phyloP scores from a whole-genome alignment of 306 rosid genomes.

The Citrullus mucosospermus region DNA sequence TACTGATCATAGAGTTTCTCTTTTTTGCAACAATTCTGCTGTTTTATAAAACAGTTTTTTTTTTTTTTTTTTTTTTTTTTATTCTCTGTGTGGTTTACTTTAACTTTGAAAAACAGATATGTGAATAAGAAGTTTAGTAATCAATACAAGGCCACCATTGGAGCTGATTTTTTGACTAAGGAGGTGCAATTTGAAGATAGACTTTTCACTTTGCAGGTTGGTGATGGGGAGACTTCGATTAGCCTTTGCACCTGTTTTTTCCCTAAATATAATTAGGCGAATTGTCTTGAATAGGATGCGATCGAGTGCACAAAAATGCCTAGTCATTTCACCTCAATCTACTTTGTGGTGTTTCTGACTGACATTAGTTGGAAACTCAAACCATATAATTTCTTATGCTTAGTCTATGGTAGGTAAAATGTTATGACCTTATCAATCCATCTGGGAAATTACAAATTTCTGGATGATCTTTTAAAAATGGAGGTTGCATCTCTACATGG shows the following conservation, averaged over 20 bases:
- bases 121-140: conserved; percentile 97
- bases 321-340: not conserved
- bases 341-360: not conserved
- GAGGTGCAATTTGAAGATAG: conserved; percentile 99
- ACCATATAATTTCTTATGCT: not conserved
- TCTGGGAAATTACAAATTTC: not conserved
- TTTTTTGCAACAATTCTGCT: not conserved
- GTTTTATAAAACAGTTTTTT: not conserved
- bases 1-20: not conserved
- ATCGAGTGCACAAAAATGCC: not conserved
- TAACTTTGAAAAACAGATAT: conserved; percentile 39
- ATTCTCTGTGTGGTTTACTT: conserved; percentile 23
- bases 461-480: not conserved
- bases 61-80: not conserved
- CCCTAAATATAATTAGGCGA: not conserved
- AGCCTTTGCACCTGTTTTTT: not conserved
- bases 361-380: not conserved
- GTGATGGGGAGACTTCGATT: not conserved
- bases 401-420: not conserved
- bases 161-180: conserved; percentile 92
- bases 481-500: not conserved
- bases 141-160: conserved; percentile 96
- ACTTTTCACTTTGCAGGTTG: conserved; percentile 94
- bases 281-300: not conserved
- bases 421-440: not conserved